phyloP scores from a whole-genome alignment of 768 basidiomycete genomes.

The Phylloporus sp. region DNA sequence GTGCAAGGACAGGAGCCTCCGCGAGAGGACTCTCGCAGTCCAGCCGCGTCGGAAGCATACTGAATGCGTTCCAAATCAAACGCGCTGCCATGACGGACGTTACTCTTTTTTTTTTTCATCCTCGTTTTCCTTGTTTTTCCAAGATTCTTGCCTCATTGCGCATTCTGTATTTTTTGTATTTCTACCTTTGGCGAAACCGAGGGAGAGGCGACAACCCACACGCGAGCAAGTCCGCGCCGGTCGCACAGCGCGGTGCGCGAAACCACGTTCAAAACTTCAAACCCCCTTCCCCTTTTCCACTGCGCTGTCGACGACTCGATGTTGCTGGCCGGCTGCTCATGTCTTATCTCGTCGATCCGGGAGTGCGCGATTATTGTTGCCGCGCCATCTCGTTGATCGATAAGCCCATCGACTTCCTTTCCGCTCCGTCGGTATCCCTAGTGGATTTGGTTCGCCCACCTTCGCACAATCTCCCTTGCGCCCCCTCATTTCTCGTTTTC shows the following conservation, averaged over 20 bases:
- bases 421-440: slow-evolving; percentile 24
- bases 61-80: slow-evolving; percentile 19
- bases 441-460: slow-evolving; percentile 25
- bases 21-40: slow-evolving; percentile 54
- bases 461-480: slow-evolving; percentile 26
- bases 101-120: slow-evolving; percentile 35
- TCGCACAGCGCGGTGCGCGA: slow-evolving; percentile 33
- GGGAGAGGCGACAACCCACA: slow-evolving; percentile 17
- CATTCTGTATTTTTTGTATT: slow-evolving; percentile 32
- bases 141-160: slow-evolving; percentile 31
- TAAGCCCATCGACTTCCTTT: slow-evolving; percentile 31
- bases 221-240: slow-evolving; percentile 28
- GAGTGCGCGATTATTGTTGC: slow-evolving; percentile 26
- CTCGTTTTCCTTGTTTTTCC: slow-evolving; percentile 26
- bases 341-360: slow-evolving; percentile 32
- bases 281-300: slow-evolving; percentile 14
- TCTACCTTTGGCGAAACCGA: slow-evolving; percentile 22
- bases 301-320: slow-evolving; percentile 34
- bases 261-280: slow-evolving; percentile 20
- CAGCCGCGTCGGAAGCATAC: slow-evolving; percentile 29
- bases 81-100: slow-evolving; percentile 23
- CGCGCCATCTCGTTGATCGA: slow-evolving; percentile 44
- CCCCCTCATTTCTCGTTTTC: slow-evolving; percentile 15
- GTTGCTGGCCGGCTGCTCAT: slow-evolving; percentile 34
- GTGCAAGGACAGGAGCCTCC: slow-evolving; percentile 58